Percentiles rank a stretch among this genome's conserved stretches.
Evolutionary conservation across 305 asterid species (phyloP).

Genomic region (Ruellia speciosa): DNA sequence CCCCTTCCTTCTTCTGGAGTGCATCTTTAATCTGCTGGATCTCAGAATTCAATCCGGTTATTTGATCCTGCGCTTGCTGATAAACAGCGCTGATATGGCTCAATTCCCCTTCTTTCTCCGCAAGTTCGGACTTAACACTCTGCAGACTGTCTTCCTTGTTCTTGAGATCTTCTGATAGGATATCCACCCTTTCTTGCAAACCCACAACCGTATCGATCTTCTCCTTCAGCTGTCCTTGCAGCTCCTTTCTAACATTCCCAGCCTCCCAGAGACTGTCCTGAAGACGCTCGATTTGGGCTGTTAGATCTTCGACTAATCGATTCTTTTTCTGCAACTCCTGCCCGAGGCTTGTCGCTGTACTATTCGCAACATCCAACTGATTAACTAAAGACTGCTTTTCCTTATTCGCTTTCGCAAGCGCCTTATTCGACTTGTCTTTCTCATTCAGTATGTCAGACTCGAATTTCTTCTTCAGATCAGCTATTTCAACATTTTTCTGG

Average conservation of each 20-base stretch:
- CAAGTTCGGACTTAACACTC: conserved; percentile 33
- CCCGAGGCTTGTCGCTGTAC: conserved; percentile 32
- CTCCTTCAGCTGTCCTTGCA: conserved; percentile 47
- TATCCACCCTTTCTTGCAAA: conserved; percentile 45
- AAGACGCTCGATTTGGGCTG: conserved; percentile 34
- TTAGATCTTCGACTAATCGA: conserved; percentile 36
- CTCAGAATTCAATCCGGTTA: conserved; percentile 37
- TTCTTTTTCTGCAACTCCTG: conserved; percentile 55
- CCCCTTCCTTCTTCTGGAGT: conserved; percentile 39
- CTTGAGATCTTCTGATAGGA: conserved; percentile 50
- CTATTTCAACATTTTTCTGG: conserved; percentile 44
- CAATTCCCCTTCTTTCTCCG: conserved; percentile 41
- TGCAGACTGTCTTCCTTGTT: conserved; percentile 41
- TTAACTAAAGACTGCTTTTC: conserved; percentile 46
- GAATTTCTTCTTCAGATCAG: conserved; percentile 36
- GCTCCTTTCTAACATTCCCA: conserved; percentile 40
- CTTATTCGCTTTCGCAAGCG: conserved; percentile 41
- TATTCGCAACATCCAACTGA: conserved; percentile 40
- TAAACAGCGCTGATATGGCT: conserved; percentile 28
- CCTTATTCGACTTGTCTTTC: conserved; percentile 44
- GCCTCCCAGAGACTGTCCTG: conserved; percentile 35
- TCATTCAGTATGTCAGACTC: conserved; percentile 52
- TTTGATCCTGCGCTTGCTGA: conserved; percentile 42
- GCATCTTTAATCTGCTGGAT: conserved; percentile 37
- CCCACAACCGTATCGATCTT: conserved; percentile 36